These are phyloP conservation scores for Vickermania ingenoplastis DNA, from an alignment of 208 protist species.

Conservation along the genomic window DNA sequence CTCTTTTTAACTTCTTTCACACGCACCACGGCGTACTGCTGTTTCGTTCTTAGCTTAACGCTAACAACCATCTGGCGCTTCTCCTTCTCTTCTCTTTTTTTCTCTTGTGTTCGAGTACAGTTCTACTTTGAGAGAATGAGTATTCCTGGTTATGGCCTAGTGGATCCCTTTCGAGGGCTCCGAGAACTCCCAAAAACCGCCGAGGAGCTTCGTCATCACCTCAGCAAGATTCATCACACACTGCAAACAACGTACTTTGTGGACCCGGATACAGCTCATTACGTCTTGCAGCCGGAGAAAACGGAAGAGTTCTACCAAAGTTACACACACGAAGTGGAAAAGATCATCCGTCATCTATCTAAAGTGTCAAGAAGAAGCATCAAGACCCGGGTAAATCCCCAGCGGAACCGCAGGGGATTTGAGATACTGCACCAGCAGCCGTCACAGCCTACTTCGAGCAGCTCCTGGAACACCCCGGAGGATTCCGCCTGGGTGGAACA, in stretches of 20 bases:
- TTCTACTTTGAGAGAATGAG: too few species aligned
- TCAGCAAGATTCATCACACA: constrained; percentile 56
- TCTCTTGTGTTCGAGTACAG: too few species aligned
- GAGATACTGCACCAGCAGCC: constrained; percentile 17
- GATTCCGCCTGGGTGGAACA: background rate
- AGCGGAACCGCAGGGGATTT: constrained; percentile 32
- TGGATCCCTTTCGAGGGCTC: constrained; percentile 69
- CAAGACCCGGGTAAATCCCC: constrained; percentile 55
- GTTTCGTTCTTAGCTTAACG: too few species aligned
- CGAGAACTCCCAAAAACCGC: constrained; percentile 42
- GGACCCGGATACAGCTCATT: constrained; percentile 38
- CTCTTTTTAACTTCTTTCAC: too few species aligned
- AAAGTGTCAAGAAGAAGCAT: constrained; percentile 29
- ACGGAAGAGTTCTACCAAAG: constrained; percentile 51
- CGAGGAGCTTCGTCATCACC: constrained; percentile 45
- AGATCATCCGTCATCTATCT: constrained; percentile 52
- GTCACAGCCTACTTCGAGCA: background rate
- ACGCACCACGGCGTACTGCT: too few species aligned
- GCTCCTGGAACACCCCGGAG: background rate
- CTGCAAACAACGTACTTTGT: constrained; percentile 66
- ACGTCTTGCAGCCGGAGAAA: constrained; percentile 49
- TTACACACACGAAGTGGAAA: constrained; percentile 56
- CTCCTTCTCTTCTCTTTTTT: too few species aligned
- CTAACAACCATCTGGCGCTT: too few species aligned
- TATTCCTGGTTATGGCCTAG: constrained; percentile 5